phyloP scores from a whole-genome alignment of 2,329 filamentous ascomycete genomes.

The Penicillium rolfsii region DNA sequence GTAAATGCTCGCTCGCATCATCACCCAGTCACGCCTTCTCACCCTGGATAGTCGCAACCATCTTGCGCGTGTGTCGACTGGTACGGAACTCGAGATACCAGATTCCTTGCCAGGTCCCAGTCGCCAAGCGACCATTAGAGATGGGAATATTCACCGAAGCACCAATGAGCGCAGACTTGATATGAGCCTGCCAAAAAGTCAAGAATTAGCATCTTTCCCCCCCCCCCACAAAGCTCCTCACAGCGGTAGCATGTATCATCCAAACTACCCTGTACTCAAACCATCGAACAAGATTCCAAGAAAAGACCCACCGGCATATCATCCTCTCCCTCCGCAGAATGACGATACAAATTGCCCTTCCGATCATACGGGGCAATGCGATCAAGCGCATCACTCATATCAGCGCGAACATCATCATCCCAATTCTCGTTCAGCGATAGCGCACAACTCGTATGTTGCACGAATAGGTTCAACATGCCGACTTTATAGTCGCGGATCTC shows the following conservation, averaged over 20 bases:
- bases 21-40: conserved; percentile 58
- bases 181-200: conserved; percentile 68
- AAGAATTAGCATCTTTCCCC: neutral
- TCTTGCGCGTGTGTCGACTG: conserved; percentile 73
- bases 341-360: conserved; percentile 77
- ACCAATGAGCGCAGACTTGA: conserved; percentile 88
- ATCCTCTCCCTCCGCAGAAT: conserved; percentile 83
- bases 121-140: conserved; percentile 75
- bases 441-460: conserved; percentile 93
- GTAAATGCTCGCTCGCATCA: conserved; percentile 18
- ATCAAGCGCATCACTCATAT: conserved; percentile 95
- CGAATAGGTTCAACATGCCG: conserved; percentile 83
- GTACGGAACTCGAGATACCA: conserved; percentile 92
- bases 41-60: conserved; percentile 93
- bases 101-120: conserved; percentile 70
- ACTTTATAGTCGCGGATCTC: conserved; percentile 83
- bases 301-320: conserved; percentile 78
- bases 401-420: conserved; percentile 80
- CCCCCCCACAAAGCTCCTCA: neutral
- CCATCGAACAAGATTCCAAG: conserved; percentile 4
- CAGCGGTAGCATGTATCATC: neutral
- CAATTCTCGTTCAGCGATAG: conserved; percentile 92
- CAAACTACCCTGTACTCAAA: neutral
- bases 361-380: conserved; percentile 82
- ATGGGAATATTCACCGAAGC: conserved; percentile 91